Conservation (phyloP, 139 green algal genomes). For the Desmodesmus armatus region DNA sequence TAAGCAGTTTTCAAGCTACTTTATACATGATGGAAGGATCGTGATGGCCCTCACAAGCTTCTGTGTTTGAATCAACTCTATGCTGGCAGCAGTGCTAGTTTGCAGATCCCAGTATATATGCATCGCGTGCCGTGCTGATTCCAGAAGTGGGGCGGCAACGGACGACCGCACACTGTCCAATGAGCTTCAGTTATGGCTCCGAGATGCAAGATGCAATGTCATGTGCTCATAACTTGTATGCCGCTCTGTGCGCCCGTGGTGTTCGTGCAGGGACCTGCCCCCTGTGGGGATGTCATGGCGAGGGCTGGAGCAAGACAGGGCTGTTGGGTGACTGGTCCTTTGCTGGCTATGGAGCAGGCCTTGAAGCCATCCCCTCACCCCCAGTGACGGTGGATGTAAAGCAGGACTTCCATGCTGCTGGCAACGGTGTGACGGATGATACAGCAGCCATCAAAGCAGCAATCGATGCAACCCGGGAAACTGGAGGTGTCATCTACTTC, state of each 20-base stretch:
- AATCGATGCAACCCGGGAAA: background rate
- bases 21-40: no score
- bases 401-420: slow-evolving; percentile 4
- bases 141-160: no score
- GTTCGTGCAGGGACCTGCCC: background rate
- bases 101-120: no score
- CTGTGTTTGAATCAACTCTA: no score
- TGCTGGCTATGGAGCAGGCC: slow-evolving; percentile 17
- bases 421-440: slow-evolving; percentile 11
- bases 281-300: slow-evolving; percentile 23
- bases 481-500: slow-evolving; percentile 22
- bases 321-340: slow-evolving; percentile 12
- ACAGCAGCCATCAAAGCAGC: slow-evolving; percentile 7
- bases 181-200: no score
- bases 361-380: background rate
- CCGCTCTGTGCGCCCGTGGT: no score
- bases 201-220: no score
- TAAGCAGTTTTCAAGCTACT: no score
- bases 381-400: slow-evolving; percentile 8
- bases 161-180: no score
- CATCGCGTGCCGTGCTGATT: no score
- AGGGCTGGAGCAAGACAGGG: background rate
- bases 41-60: no score
- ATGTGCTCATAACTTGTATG: background rate
- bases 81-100: no score